Percentiles rank a stretch among this genome's conserved stretches.
phyloP scores from a whole-genome alignment of 495 filamentous ascomycete genomes.

The Lophiostoma macrostomum region DNA sequence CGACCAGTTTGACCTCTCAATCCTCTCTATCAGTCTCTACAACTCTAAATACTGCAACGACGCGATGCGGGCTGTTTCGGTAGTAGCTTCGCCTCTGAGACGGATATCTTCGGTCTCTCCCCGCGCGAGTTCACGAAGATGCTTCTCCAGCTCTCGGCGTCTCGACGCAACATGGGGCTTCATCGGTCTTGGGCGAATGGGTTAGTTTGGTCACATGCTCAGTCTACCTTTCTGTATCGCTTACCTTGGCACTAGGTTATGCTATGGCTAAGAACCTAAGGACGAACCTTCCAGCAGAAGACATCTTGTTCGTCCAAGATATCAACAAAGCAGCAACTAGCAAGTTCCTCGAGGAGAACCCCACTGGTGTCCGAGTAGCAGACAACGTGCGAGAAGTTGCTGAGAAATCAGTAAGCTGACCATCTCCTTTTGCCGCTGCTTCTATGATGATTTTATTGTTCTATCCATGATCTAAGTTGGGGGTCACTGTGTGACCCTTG shows the following conservation, averaged over 20 bases:
- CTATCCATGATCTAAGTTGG: constrained; percentile 49
- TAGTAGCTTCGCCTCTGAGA: constrained; percentile 22
- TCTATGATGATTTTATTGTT: constrained; percentile 39
- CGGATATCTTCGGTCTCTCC: constrained; percentile 4
- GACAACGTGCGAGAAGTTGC: constrained; percentile 44
- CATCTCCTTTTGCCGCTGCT: neutral
- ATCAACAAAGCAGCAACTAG: constrained; percentile 43
- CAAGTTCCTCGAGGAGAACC: constrained; percentile 40
- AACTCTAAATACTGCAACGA: neutral
- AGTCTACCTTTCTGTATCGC: constrained; percentile 4
- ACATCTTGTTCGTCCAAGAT: constrained; percentile 48
- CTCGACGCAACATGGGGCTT: constrained; percentile 41
- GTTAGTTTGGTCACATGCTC: constrained; percentile 23
- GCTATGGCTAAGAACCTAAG: constrained; percentile 54
- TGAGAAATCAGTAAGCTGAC: constrained; percentile 44
- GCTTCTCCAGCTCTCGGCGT: constrained; percentile 31
- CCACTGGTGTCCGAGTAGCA: constrained; percentile 38
- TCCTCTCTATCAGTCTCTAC: neutral
- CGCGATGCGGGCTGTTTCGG: constrained; percentile 23
- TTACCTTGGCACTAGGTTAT: constrained; percentile 41
- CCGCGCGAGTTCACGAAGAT: constrained; percentile 12
- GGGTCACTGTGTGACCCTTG: constrained; percentile 37
- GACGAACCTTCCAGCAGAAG: constrained; percentile 40
- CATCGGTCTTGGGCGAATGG: constrained; percentile 46
- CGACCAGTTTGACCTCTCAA: neutral